phyloP scores from a whole-genome alignment of 768 basidiomycete genomes.

The Lentinula guzmanii region DNA sequence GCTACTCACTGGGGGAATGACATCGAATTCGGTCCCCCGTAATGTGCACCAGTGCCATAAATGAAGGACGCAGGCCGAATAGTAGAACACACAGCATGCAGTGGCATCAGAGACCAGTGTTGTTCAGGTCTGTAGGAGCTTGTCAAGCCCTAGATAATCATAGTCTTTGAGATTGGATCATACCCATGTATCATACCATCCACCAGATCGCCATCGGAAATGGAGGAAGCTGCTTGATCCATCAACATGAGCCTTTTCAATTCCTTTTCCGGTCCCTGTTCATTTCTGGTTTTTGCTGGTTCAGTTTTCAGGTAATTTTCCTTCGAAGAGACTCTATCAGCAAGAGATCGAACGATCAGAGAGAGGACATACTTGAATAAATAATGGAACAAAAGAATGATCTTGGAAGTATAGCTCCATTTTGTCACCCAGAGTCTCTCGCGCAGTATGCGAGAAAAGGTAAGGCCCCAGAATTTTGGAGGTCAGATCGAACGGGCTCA shows the following conservation, averaged over 20 bases:
- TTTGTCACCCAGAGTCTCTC: slow-evolving; percentile 83
- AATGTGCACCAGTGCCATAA: slow-evolving; percentile 68
- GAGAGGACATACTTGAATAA: slow-evolving; percentile 69
- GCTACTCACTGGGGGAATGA: slow-evolving; percentile 76
- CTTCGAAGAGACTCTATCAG: slow-evolving; percentile 30
- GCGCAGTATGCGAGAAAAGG: slow-evolving; percentile 75
- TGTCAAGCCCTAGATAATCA: slow-evolving; percentile 3
- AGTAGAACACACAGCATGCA: slow-evolving; percentile 88
- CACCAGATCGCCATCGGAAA: slow-evolving; percentile 93
- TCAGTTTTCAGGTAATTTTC: slow-evolving; percentile 93
- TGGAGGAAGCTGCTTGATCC: slow-evolving; percentile 83
- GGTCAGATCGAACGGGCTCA: slow-evolving; percentile 92
- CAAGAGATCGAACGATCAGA: neutral
- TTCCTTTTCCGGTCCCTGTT: slow-evolving; percentile 55
- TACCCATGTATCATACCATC: slow-evolving; percentile 93
- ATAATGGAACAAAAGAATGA: slow-evolving; percentile 88
- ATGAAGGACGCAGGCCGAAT: slow-evolving; percentile 81
- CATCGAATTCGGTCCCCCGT: slow-evolving; percentile 61
- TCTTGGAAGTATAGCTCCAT: slow-evolving; percentile 98
- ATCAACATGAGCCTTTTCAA: slow-evolving; percentile 77
- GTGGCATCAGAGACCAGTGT: slow-evolving; percentile 92
- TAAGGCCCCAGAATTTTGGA: slow-evolving; percentile 88
- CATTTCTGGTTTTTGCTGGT: slow-evolving; percentile 53
- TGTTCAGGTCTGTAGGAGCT: slow-evolving; percentile 66
- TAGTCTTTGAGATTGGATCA: slow-evolving; percentile 6